These are phyloP conservation scores for Cochlearia excelsa DNA, from an alignment of 345 rosid genomes.

Conservation along the genomic window DNA sequence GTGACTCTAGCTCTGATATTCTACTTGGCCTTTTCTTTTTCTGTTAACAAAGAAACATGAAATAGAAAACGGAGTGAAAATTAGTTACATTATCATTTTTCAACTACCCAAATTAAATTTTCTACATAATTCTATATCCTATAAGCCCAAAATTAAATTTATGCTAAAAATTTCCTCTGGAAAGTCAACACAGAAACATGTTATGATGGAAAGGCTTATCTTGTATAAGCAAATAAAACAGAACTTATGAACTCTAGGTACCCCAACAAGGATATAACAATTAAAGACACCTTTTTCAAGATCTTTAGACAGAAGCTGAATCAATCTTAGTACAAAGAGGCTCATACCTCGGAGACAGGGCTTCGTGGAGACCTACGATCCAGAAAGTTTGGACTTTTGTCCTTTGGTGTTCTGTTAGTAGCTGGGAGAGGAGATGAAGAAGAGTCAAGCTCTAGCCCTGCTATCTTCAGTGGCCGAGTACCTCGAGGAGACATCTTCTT, in stretches of 20 bases:
- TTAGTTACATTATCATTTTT: conserved; percentile 25
- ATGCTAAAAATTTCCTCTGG: conserved; percentile 5
- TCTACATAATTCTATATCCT: conserved; percentile 30
- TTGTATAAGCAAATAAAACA: conserved; percentile 34
- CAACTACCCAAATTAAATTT: conserved; percentile 40
- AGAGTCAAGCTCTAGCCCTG: conserved; percentile 51
- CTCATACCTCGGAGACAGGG: conserved; percentile 70
- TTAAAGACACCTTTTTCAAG: conserved; percentile 2
- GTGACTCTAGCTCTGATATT: conserved; percentile 73
- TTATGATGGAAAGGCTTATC: conserved; percentile 19
- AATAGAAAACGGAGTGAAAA: conserved; percentile 2
- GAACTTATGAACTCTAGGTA: not conserved
- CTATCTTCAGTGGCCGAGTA: conserved; percentile 63
- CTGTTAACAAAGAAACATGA: conserved; percentile 42
- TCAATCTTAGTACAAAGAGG: conserved; percentile 6
- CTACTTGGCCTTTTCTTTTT: conserved; percentile 75
- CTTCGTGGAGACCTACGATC: conserved; percentile 80
- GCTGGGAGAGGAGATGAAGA: conserved; percentile 50
- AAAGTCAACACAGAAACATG: conserved; percentile 25
- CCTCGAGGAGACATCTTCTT: conserved; percentile 74
- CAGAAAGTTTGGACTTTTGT: conserved; percentile 65
- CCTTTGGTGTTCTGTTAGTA: conserved; percentile 60
- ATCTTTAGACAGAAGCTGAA: conserved; percentile 18
- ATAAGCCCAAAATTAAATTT: conserved; percentile 22
- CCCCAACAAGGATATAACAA: too few relatives aligned